These are phyloP conservation scores for Stentor roeselii DNA, from an alignment of 73 alveolate genomes.

Conservation along the genomic window DNA sequence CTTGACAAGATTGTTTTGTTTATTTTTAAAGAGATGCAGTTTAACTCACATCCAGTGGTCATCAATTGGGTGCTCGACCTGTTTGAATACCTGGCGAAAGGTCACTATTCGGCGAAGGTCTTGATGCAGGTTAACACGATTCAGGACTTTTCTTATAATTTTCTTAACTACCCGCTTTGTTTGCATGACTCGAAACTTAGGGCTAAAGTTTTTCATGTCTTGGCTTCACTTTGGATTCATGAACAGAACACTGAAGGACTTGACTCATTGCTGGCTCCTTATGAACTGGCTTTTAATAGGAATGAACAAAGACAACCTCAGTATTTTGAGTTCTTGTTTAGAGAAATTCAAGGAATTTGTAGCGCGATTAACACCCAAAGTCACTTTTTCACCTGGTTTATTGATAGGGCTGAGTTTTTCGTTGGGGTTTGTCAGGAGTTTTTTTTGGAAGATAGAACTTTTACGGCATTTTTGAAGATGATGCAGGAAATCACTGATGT, in stretches of 20 bases:
- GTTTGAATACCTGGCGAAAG: slow-evolving; percentile 1
- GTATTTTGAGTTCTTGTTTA: neutral
- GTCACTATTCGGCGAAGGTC: neutral
- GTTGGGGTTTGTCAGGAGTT: neutral
- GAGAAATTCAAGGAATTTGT: slow-evolving; percentile 23
- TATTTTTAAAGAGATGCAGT: too few species aligned
- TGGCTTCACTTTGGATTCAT: neutral
- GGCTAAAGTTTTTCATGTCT: neutral
- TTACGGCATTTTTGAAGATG: neutral
- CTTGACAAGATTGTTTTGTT: neutral
- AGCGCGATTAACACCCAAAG: neutral
- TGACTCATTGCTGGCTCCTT: neutral
- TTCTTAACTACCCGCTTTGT: neutral
- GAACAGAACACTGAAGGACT: neutral
- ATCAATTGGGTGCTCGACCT: neutral
- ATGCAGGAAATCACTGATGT: neutral
- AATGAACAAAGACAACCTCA: neutral
- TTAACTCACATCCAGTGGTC: too few species aligned
- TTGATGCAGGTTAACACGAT: neutral
- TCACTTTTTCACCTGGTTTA: slow-evolving; percentile 2
- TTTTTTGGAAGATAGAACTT: neutral
- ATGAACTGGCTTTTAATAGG: neutral
- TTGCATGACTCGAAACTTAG: neutral
- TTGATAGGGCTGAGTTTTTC: neutral
- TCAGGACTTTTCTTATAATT: slow-evolving; percentile 8